phyloP scores from a whole-genome alignment of 2,329 filamentous ascomycete species.

The Tympanopsis confertula region DNA sequence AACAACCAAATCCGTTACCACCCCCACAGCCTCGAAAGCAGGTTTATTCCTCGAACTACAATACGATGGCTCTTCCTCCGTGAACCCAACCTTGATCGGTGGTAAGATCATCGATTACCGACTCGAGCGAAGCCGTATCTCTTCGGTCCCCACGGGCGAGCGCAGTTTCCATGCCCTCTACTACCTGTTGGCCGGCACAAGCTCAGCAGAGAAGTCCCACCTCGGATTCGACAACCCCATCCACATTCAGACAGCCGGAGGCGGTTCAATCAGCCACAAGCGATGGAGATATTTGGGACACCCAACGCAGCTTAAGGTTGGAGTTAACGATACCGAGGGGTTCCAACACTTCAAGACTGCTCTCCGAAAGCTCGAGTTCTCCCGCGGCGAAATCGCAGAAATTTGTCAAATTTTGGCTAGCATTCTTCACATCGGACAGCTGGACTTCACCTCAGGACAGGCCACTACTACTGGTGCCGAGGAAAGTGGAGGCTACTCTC shows the following conservation, averaged over 20 bases:
- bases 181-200: slow-evolving; percentile 88
- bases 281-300: slow-evolving; percentile 95
- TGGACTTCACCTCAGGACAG: slow-evolving; percentile 79
- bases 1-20: slow-evolving; percentile 92
- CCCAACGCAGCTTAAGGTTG: slow-evolving; percentile 90
- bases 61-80: slow-evolving; percentile 79
- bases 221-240: slow-evolving; percentile 41
- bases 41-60: slow-evolving; percentile 93
- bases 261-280: slow-evolving; percentile 39
- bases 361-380: slow-evolving; percentile 84
- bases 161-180: slow-evolving; percentile 94
- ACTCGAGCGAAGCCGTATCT: slow-evolving; percentile 80
- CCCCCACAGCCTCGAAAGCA: slow-evolving; percentile 87
- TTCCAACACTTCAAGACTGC: slow-evolving; percentile 98
- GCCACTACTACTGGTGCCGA: slow-evolving; percentile 70
- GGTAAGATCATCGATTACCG: slow-evolving; percentile 91
- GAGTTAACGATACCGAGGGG: slow-evolving; percentile 88
- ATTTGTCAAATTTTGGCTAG: slow-evolving; percentile 89
- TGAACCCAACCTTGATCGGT: slow-evolving; percentile 79
- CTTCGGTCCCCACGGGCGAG: slow-evolving; percentile 86
- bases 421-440: slow-evolving; percentile 93
- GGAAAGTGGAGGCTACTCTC: slow-evolving; percentile 91
- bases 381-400: slow-evolving; percentile 84
- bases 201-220: slow-evolving; percentile 78
- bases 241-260: neutral